These are phyloP conservation scores for Ammopiptanthus mongolicus DNA, from an alignment of 306 rosid genomes.

Conservation along the genomic window DNA sequence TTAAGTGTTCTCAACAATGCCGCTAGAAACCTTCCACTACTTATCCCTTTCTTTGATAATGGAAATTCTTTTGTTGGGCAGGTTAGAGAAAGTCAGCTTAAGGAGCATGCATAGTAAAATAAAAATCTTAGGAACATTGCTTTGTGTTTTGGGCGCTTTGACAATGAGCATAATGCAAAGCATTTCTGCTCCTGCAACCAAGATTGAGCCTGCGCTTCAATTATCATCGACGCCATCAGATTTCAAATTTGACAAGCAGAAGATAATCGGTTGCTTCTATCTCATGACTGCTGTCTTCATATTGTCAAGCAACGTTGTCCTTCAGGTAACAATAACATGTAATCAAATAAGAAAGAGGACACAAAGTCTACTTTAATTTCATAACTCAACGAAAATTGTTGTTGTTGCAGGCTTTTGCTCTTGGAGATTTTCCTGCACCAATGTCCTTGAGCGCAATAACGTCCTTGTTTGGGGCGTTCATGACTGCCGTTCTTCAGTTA, in stretches of 20 bases:
- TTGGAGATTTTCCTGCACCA: conserved; percentile 79
- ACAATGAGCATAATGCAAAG: conserved; percentile 78
- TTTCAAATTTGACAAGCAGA: conserved; percentile 43
- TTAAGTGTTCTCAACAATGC: neutral
- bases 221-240: conserved; percentile 10
- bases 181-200: conserved; percentile 11
- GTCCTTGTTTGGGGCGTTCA: conserved; percentile 55
- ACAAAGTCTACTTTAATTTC: neutral
- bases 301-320: conserved; percentile 55
- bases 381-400: neutral
- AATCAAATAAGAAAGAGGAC: neutral
- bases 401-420: conserved; percentile 50
- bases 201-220: neutral
- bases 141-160: conserved; percentile 75
- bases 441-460: conserved; percentile 62
- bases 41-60: neutral
- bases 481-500: conserved; percentile 42
- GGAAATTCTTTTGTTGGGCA: conserved; percentile 25
- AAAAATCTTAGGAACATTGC: conserved; percentile 71
- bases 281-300: conserved; percentile 55
- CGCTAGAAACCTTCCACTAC: neutral
- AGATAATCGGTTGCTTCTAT: conserved; percentile 65
- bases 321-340: conserved; percentile 63
- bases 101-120: conserved; percentile 55
- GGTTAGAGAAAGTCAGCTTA: conserved; percentile 68